These are phyloP conservation scores for Yarrowia sp. DNA, from an alignment of 805 yeast species.

Conservation along the genomic window DNA sequence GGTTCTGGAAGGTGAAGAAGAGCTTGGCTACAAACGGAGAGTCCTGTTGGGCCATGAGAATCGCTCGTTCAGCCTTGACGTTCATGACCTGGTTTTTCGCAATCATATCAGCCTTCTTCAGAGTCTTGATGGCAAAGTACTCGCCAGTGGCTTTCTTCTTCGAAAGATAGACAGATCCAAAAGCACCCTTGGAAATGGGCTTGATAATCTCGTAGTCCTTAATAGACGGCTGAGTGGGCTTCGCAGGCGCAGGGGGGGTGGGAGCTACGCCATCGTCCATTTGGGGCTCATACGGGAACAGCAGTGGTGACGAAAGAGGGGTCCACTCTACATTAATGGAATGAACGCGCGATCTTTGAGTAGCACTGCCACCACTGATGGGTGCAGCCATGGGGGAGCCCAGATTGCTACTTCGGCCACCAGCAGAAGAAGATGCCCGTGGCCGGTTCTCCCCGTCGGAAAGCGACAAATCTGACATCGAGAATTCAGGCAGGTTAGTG, in stretches of 20 bases:
- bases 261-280: constrained; percentile 49
- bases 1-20: constrained; percentile 82
- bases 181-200: constrained; percentile 96
- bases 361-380: neutral
- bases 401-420: constrained; percentile 8
- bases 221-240: constrained; percentile 64
- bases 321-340: constrained; percentile 50
- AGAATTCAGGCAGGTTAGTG: constrained; percentile 18
- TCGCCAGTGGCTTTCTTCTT: constrained; percentile 85
- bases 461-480: constrained; percentile 15
- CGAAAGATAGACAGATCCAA: constrained; percentile 90
- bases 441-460: constrained; percentile 17
- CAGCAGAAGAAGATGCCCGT: constrained; percentile 10
- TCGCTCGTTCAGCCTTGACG: constrained; percentile 91
- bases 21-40: constrained; percentile 90
- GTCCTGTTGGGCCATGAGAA: constrained; percentile 95
- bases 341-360: constrained; percentile 11
- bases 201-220: constrained; percentile 85
- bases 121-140: constrained; percentile 88
- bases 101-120: constrained; percentile 92
- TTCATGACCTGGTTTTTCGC: constrained; percentile 95
- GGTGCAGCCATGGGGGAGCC: constrained; percentile 17
- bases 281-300: constrained; percentile 46
- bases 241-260: constrained; percentile 61
- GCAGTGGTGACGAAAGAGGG: constrained; percentile 58